A percentile compares a stretch with the other conserved stretches of the same genome.
phyloP scores from a whole-genome alignment of 2,329 filamentous ascomycete species.

The Stemphylium vesicarium region DNA sequence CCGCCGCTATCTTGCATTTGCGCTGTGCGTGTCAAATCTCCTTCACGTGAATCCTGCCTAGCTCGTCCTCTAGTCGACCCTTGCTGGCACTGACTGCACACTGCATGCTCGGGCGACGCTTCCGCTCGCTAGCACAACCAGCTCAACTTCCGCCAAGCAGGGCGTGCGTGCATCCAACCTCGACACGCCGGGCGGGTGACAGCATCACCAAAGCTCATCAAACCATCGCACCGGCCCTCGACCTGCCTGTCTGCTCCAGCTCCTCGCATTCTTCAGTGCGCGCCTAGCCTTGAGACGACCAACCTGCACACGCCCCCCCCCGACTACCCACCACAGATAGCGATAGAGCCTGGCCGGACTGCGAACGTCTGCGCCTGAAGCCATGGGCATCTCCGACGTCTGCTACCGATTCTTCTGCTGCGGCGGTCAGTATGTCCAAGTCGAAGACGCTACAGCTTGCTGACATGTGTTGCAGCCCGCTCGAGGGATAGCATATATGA shows the following conservation, averaged over 20 bases:
- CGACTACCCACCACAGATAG: background rate
- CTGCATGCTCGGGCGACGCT: conserved; percentile 8
- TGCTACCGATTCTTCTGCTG: conserved; percentile 46
- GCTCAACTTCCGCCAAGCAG: conserved; percentile 13
- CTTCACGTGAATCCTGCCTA: background rate
- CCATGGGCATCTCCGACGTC: conserved; percentile 47
- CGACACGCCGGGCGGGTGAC: conserved; percentile 9
- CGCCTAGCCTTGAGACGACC: conserved; percentile 2
- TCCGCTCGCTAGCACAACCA: conserved; percentile 10
- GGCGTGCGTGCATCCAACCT: conserved; percentile 7
- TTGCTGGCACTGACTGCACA: conserved; percentile 6
- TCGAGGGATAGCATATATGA: conserved; percentile 57
- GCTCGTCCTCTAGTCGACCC: conserved; percentile 1
- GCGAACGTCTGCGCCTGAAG: conserved; percentile 29
- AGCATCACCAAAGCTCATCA: conserved; percentile 12
- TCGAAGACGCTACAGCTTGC: conserved; percentile 12
- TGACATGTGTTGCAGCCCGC: conserved; percentile 47
- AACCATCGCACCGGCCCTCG: conserved; percentile 11
- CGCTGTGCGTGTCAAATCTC: background rate
- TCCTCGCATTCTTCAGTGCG: conserved; percentile 14
- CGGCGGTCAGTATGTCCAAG: conserved; percentile 38
- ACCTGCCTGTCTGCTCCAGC: conserved; percentile 16
- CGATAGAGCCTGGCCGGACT: conserved; percentile 23
- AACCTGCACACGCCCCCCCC: background rate
- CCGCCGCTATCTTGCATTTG: background rate